Evolutionary conservation across 1,139 yeast genomes (phyloP).

Genomic region (Casaregolazyma suthepensis): DNA sequence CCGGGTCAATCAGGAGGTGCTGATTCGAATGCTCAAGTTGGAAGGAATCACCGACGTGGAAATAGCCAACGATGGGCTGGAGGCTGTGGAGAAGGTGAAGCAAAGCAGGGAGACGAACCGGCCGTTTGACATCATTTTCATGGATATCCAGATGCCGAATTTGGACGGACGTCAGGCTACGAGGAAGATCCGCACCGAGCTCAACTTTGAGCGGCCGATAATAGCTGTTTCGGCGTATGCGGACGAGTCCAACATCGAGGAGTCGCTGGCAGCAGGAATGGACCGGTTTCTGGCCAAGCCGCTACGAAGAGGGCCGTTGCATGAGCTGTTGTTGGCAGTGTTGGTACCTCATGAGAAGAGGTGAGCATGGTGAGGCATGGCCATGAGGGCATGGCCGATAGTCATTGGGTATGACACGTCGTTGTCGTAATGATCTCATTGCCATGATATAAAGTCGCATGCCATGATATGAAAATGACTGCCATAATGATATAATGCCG

Average conservation of each 20-base stretch:
- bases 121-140: conserved; percentile 71
- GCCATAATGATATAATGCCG: too few relatives aligned
- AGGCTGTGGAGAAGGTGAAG: conserved; percentile 61
- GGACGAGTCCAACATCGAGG: conserved; percentile 81
- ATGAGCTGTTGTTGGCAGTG: conserved; percentile 15
- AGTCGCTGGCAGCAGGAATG: conserved; percentile 83
- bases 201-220: conserved; percentile 61
- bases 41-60: conserved; percentile 71
- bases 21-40: conserved; percentile 70
- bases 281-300: conserved; percentile 87
- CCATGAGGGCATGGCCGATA: too few relatives aligned
- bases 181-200: conserved; percentile 54
- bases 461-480: too few relatives aligned
- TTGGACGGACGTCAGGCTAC: conserved; percentile 87
- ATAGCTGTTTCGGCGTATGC: conserved; percentile 96
- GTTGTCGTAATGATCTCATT: too few relatives aligned
- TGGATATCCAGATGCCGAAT: conserved; percentile 98
- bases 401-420: too few relatives aligned
- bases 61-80: conserved; percentile 87
- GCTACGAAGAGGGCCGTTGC: conserved; percentile 24
- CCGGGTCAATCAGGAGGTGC: conserved; percentile 83
- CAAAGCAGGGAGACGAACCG: conserved; percentile 38
- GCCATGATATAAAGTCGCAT: too few relatives aligned
- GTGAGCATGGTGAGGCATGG: background rate
- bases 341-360: background rate